Conservation (phyloP, 164 flowering plant species). For the Buxus sempervirens region DNA sequence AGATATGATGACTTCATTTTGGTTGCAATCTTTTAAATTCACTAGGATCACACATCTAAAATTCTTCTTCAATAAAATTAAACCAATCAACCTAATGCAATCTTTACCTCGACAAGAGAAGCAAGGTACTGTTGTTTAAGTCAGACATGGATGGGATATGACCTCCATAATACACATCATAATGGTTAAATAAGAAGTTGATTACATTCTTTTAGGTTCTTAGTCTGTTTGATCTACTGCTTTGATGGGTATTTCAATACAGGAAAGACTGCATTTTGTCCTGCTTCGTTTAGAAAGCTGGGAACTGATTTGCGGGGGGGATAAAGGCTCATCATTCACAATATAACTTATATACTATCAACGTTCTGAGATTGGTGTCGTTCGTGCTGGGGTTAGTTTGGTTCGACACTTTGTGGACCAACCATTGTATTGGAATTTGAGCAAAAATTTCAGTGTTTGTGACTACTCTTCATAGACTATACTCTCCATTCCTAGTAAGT, state of each 20-base stretch:
- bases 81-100: too few species aligned
- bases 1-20: too few species aligned
- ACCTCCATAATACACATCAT: too few species aligned
- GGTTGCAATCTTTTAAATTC: too few species aligned
- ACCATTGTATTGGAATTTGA: slow-evolving; percentile 20
- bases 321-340: slow-evolving; percentile 20
- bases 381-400: slow-evolving; percentile 25
- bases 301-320: not conserved
- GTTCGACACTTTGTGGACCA: slow-evolving; percentile 23
- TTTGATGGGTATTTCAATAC: not conserved
- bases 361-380: slow-evolving; percentile 22
- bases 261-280: not conserved
- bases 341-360: slow-evolving; percentile 12
- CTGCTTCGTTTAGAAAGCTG: not conserved
- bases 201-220: not conserved
- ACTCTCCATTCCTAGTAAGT: too few species aligned
- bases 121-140: too few species aligned
- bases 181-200: too few species aligned
- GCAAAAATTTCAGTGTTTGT: slow-evolving; percentile 8
- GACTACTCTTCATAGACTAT: slow-evolving; percentile 15
- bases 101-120: too few species aligned
- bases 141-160: too few species aligned
- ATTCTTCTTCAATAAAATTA: too few species aligned
- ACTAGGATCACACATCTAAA: too few species aligned
- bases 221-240: not conserved